Evolutionary conservation across 257 asterid species (phyloP).

Genomic region (Jacaranda mimosifolia): DNA sequence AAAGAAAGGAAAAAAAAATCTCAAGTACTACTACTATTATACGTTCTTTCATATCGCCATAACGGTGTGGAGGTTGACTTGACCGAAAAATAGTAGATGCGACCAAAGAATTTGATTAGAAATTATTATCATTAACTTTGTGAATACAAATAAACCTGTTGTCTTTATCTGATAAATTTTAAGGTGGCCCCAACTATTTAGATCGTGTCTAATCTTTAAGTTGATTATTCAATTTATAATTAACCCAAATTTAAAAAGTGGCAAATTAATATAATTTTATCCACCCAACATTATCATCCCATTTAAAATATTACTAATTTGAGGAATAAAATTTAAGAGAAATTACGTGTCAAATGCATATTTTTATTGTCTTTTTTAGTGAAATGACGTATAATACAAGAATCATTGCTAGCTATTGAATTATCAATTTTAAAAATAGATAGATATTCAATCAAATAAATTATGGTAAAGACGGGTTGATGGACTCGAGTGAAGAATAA

Average conservation of each 20-base stretch:
- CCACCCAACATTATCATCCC: background rate
- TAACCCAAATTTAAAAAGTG: background rate
- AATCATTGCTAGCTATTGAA: too few relatives aligned
- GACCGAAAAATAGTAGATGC: background rate
- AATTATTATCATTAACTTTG: background rate
- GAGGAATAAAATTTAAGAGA: background rate
- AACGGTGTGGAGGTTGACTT: background rate
- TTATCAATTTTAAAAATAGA: too few relatives aligned
- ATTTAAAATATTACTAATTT: too few relatives aligned
- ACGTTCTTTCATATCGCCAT: background rate
- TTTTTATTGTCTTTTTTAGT: too few relatives aligned
- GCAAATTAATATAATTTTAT: background rate
- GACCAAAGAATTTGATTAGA: background rate
- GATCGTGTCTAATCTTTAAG: background rate
- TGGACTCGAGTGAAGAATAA: too few relatives aligned
- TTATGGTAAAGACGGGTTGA: too few relatives aligned
- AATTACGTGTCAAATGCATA: background rate
- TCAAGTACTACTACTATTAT: too few relatives aligned
- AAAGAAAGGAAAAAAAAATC: too few relatives aligned
- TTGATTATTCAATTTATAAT: too few relatives aligned
- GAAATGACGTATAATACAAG: too few relatives aligned
- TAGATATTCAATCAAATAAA: too few relatives aligned
- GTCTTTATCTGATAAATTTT: background rate
- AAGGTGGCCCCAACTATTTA: background rate
- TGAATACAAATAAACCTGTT: background rate